Percentiles rank a stretch among this genome's conserved stretches.
These are phyloP conservation scores for Rhizopus arrhizus DNA, from an alignment of 371 early-diverging fungal species.

Conservation along the genomic window DNA sequence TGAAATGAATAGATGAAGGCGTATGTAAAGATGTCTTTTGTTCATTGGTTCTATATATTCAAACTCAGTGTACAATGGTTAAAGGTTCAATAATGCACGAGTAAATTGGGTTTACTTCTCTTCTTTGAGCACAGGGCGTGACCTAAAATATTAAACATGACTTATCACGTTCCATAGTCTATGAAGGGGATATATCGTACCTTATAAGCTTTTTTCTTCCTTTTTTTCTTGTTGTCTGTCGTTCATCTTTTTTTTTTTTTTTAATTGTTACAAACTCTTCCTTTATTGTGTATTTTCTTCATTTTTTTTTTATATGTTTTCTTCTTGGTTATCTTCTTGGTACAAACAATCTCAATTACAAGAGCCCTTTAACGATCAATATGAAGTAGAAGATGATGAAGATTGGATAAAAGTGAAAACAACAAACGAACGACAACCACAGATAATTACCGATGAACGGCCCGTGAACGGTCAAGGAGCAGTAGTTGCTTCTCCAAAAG, in stretches of 20 bases:
- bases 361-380: conserved; percentile 21
- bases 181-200: neutral
- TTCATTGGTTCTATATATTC: no score
- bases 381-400: conserved; percentile 19
- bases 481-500: neutral
- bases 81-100: no score
- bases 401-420: conserved; percentile 30
- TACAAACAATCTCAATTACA: conserved; percentile 25
- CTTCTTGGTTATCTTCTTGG: conserved; percentile 30
- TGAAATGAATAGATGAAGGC: no score
- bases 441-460: neutral
- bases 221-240: neutral
- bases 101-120: no score
- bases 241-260: neutral
- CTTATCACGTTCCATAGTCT: conserved; percentile 4
- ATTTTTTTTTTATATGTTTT: conserved; percentile 21
- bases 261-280: neutral
- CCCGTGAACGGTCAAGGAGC: neutral
- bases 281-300: neutral
- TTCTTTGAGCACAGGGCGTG: neutral
- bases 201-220: neutral
- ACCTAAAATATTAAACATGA: conserved; percentile 2
- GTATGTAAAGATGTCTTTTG: no score
- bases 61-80: no score
- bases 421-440: conserved; percentile 15